Evolutionary conservation across 202 grass and related monocot species (phyloP).

Genomic region (Cymbopogon flexuosus): DNA sequence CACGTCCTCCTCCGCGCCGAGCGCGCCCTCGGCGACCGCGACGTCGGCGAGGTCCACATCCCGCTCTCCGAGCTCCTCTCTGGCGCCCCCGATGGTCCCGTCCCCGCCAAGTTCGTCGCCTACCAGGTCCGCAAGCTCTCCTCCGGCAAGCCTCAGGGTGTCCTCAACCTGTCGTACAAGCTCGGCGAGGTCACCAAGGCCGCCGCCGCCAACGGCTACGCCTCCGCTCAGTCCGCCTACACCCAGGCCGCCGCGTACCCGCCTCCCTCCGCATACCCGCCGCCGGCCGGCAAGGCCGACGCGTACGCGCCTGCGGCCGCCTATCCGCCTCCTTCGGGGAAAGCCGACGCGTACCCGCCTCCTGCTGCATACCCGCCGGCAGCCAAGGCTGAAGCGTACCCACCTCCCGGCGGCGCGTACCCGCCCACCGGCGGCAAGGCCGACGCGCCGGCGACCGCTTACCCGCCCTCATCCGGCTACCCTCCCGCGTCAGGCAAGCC

Average conservation of each 20-base stretch:
- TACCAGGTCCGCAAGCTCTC: constrained; percentile 67
- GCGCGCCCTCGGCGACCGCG: constrained; percentile 60
- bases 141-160: constrained; percentile 62
- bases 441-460: constrained; percentile 47
- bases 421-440: constrained; percentile 12
- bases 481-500: constrained; percentile 10
- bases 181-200: constrained; percentile 46
- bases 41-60: constrained; percentile 76
- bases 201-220: background rate
- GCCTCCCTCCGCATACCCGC: constrained; percentile 25
- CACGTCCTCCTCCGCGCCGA: constrained; percentile 68
- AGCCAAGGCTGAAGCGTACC: constrained; percentile 39
- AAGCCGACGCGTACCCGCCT: constrained; percentile 37
- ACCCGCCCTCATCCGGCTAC: constrained; percentile 40
- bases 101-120: constrained; percentile 50
- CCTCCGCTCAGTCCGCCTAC: background rate
- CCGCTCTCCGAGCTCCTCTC: constrained; percentile 63
- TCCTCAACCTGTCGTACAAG: constrained; percentile 82
- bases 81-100: constrained; percentile 35
- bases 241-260: constrained; percentile 9
- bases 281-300: background rate
- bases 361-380: constrained; percentile 27
- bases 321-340: background rate
- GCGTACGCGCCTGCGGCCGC: background rate
- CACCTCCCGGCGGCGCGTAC: constrained; percentile 26